Evolutionary conservation across 139 green algal species (phyloP), one percentile per base, ranked within the genome.

Genomic region (Coccomyxa sp.): DNA sequence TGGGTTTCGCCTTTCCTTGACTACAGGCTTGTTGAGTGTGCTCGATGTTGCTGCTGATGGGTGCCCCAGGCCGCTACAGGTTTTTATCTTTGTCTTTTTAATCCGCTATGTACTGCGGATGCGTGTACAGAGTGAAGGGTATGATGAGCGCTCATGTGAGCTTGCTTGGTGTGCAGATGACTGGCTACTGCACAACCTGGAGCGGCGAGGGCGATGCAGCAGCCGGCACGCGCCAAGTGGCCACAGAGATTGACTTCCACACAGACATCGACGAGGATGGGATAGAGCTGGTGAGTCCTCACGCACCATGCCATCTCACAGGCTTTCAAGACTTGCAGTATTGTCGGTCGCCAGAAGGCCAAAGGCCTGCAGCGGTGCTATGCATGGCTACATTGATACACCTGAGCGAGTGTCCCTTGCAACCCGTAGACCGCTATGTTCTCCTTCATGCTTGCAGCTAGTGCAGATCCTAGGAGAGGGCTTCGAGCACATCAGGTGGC

Each of bases 171-270:
- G 36, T 58, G 7, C 55, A 39, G 80, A 39, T 54, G 10, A 78
- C 75, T 10, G 71, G 74, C 33, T 39, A 55, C n/a, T 81, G 76
- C 76, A 81, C 76, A 71, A 88, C 81, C 1, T 91, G 88, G 88
- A 68, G 31, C 24, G 82, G 82, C 24, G 54, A 78, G n/a, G 88
- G 88, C 27, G 83, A 86, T 73, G 84, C 85, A 31, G 64, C 84
- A 33, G 76, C 76, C 35, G 82, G 83, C 44, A 73, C 68, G 31
- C 76, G 83, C 39, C 71, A 78, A 33, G 74, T 75, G 44, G 82
- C 79, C 8, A 80, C 72, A 38, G 92, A 95, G 78, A 84, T 98
- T 12, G 90, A 97, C 73, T 96, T 98, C 85, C 90, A 86, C 83
- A 88, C 96, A 29, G 91, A 95, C 69, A 85, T 88, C 4, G 90